Evolutionary conservation across 768 basidiomycete species (phyloP).

Genomic region (Termitomyces sp.): DNA sequence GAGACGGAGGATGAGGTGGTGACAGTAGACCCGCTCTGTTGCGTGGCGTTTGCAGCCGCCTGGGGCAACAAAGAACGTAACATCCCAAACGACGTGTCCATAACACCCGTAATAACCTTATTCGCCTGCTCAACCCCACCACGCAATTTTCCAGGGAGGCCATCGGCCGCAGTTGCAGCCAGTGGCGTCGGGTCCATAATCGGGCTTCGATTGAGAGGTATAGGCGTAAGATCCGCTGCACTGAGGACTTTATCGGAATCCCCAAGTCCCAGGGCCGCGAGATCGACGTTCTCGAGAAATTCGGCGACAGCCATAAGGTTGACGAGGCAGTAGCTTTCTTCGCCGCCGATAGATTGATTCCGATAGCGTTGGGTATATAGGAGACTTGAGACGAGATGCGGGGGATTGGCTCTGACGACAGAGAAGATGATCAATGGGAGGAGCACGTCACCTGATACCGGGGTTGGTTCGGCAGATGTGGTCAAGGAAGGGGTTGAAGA

Average conservation of each 20-base stretch:
- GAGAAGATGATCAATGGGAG: constrained; percentile 92
- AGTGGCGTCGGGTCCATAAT: constrained; percentile 40
- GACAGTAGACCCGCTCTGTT: background rate
- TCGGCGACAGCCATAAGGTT: constrained; percentile 95
- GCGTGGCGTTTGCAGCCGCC: constrained; percentile 12
- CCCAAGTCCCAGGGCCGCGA: constrained; percentile 57
- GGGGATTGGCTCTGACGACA: constrained; percentile 89
- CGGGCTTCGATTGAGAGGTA: constrained; percentile 59
- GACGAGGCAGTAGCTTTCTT: constrained; percentile 89
- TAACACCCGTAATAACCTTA: constrained; percentile 80
- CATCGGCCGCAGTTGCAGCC: constrained; percentile 35
- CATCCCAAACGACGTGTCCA: constrained; percentile 87
- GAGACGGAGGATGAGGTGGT: background rate
- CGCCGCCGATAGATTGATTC: constrained; percentile 59
- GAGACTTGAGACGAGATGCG: constrained; percentile 69
- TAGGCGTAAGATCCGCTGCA: constrained; percentile 75
- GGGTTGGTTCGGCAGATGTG: constrained; percentile 29
- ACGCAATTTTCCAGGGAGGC: constrained; percentile 52
- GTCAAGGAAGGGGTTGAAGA: constrained; percentile 7
- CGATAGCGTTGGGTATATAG: constrained; percentile 58
- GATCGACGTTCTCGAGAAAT: constrained; percentile 92
- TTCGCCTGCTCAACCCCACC: constrained; percentile 76
- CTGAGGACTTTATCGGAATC: constrained; percentile 57
- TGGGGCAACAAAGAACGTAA: constrained; percentile 70
- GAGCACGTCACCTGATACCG: constrained; percentile 82